A percentile compares a stretch with the other conserved stretches of the same genome.
phyloP scores from a whole-genome alignment of 129 eudicot genomes.

The Scalesia atractyloides region DNA sequence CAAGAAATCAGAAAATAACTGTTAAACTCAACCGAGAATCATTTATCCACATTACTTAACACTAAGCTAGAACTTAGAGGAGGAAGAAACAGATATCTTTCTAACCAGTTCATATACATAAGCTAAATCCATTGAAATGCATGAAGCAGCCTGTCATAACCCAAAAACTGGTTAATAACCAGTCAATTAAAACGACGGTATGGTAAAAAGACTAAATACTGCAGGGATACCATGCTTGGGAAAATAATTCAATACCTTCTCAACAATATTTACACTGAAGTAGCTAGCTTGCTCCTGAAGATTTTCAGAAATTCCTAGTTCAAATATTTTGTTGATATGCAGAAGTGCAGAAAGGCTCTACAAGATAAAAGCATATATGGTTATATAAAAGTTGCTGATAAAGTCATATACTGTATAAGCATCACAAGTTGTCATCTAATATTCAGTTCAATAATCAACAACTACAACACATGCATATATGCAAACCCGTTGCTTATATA shows the following conservation, averaged over 20 bases:
- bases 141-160: constrained; percentile 68
- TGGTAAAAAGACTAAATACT: constrained; percentile 18
- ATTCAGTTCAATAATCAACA: constrained; percentile 16
- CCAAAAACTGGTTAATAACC: constrained; percentile 14
- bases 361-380: constrained; percentile 23
- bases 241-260: constrained; percentile 49
- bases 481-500: background rate
- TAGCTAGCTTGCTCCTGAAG: constrained; percentile 57
- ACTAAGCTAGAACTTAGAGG: too few species aligned
- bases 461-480: constrained; percentile 15
- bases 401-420: constrained; percentile 18
- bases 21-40: background rate
- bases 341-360: constrained; percentile 81
- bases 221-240: constrained; percentile 1
- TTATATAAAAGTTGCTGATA: background rate
- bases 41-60: background rate
- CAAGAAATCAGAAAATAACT: background rate
- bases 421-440: constrained; percentile 7
- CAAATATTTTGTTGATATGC: constrained; percentile 83
- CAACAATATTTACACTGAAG: constrained; percentile 61
- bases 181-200: constrained; percentile 14
- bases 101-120: constrained; percentile 88
- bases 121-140: constrained; percentile 75
- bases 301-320: constrained; percentile 72
- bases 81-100: background rate